Base-by-base conservation (phyloP, 441 rosid species). In the Croton laevigatus region DNA sequence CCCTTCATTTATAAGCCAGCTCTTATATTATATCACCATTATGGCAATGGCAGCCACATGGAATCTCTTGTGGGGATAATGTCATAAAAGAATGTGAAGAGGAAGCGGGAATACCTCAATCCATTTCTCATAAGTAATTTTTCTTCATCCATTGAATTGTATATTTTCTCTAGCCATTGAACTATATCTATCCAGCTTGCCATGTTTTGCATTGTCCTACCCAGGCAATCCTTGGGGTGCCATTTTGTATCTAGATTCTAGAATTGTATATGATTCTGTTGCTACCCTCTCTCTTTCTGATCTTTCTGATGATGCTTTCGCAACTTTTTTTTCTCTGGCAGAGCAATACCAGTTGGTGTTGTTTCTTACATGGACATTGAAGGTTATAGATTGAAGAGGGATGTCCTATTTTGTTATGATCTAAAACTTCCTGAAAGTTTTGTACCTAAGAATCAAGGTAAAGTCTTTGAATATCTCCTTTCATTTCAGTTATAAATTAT, bases 21-120 rank as follows among this genome's bases (percentile, higher is more conserved):
- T 66, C 68, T 48, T 54, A 36, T 11, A 22, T 12, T 5, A 9
- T 37, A 53, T 67, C 66, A 27, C 20, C 52, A 5, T 58, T 55
- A 55, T 76, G 66, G 66, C 45, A 72, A 69, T 81, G 75, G 57
- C 87, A 93, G 98, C 94, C 96, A 65, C 86, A 86, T 69, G 97
- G 85, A 78, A 83, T 91, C 65, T 71, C 93, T 69, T 91, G 91
- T 51, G 85, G 87, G 60, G 91, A 88, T 70, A 91, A 93, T 79
- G 37, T 93, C 69, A 82, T 86, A 4, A 93, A 91, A 85, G 97
- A 93, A 87, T 93, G 98, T 36, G 91, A 91, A 73, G 97, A 91
- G 78, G 98, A 93, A 81, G 98, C 98, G 20, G 94, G 96, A 60
- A 91, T 91, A 67, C 87, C 91, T 42, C 74, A 67, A 79, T 71